A percentile compares a stretch with the other conserved stretches of the same genome.
phyloP scores from a whole-genome alignment of 345 rosid species.

The Salix arbutifolia region DNA sequence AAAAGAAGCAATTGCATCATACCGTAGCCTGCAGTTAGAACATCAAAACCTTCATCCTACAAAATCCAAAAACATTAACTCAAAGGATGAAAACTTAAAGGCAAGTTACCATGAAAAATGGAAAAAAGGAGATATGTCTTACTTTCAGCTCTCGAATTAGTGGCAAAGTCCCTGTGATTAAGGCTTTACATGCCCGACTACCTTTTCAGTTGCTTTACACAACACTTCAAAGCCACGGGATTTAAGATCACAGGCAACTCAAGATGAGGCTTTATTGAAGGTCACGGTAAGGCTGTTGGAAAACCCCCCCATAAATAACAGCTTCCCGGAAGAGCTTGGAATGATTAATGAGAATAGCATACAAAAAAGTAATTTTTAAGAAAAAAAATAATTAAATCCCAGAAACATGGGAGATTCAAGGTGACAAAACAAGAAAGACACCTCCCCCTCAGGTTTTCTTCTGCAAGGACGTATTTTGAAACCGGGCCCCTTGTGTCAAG shows the following conservation, averaged over 20 bases:
- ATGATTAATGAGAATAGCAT: not conserved
- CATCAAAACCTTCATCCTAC: constrained; percentile 96
- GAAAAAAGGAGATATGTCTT: constrained; percentile 15
- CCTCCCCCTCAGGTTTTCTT: constrained; percentile 87
- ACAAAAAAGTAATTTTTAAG: constrained; percentile 3
- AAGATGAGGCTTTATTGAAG: constrained; percentile 70
- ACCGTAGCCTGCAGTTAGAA: constrained; percentile 92
- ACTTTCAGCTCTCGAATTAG: constrained; percentile 85
- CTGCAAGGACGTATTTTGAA: constrained; percentile 73
- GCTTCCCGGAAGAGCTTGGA: not conserved
- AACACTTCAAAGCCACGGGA: constrained; percentile 82
- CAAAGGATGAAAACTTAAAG: not conserved
- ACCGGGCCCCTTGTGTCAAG: constrained; percentile 77
- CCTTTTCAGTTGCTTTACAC: constrained; percentile 87
- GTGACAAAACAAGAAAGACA: constrained; percentile 10
- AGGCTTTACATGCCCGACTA: constrained; percentile 85
- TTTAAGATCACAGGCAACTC: constrained; percentile 91
- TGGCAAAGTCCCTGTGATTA: constrained; percentile 90
- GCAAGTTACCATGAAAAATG: not conserved
- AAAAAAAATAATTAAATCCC: not conserved
- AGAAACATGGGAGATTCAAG: not conserved
- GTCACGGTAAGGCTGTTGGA: constrained; percentile 55
- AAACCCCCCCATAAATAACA: not conserved
- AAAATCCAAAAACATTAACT: constrained; percentile 6
- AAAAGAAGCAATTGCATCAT: constrained; percentile 17